Percentiles rank a stretch among this genome's conserved stretches.
Conservation (phyloP, 2,329 filamentous ascomycete genomes). For the Metarhizium guizhouense region DNA sequence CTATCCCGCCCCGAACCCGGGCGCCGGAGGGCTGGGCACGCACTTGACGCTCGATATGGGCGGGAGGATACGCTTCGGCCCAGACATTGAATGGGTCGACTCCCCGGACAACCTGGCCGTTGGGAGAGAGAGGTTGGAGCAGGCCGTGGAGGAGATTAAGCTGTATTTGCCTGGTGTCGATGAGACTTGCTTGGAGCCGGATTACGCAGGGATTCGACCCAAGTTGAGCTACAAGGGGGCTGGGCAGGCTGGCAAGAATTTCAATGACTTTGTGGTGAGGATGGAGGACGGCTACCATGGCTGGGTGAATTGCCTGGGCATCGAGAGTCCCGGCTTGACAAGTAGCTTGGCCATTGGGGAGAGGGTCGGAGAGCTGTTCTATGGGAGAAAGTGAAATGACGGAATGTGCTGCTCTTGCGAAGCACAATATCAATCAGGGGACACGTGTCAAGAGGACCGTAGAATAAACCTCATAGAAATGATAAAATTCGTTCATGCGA, state of each 20-base stretch:
- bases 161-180: slow-evolving; percentile 72
- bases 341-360: slow-evolving; percentile 80
- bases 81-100: slow-evolving; percentile 90
- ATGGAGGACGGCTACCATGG: slow-evolving; percentile 70
- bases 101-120: slow-evolving; percentile 60
- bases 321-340: slow-evolving; percentile 88
- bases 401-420: no score
- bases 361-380: slow-evolving; percentile 50
- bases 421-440: no score
- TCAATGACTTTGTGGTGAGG: slow-evolving; percentile 76
- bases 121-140: slow-evolving; percentile 50
- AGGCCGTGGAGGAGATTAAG: slow-evolving; percentile 66
- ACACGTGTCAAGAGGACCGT: no score
- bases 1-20: slow-evolving; percentile 79
- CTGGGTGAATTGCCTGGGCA: slow-evolving; percentile 85
- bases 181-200: slow-evolving; percentile 54
- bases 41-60: slow-evolving; percentile 86
- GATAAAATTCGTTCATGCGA: no score
- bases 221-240: slow-evolving; percentile 60
- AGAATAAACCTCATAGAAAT: no score
- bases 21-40: slow-evolving; percentile 77
- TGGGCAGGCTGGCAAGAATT: slow-evolving; percentile 55
- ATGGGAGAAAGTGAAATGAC: slow-evolving; percentile 18
- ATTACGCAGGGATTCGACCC: slow-evolving; percentile 88
- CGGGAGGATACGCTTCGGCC: slow-evolving; percentile 81